phyloP scores from a whole-genome alignment of 768 basidiomycete species.

The Omphalotus guepiniiformis region DNA sequence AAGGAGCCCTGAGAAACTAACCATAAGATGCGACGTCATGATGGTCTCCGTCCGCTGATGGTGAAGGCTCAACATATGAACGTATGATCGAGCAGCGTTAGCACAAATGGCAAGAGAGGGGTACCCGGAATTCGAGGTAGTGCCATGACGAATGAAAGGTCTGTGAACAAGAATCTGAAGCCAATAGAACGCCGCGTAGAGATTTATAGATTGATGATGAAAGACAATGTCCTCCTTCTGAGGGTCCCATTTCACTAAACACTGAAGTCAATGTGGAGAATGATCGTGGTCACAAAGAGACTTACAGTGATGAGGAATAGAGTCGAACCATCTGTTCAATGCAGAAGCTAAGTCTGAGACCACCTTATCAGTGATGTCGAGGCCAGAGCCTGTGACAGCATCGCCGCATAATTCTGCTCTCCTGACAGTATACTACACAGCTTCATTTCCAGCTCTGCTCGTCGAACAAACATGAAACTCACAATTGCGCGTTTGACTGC shows the following conservation, averaged over 20 bases:
- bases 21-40: background rate
- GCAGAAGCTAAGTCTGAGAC: constrained; percentile 70
- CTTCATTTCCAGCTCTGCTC: background rate
- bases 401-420: background rate
- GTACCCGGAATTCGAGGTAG: background rate
- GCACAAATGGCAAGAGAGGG: constrained; percentile 6
- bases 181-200: constrained; percentile 1
- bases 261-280: background rate
- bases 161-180: constrained; percentile 8
- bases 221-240: background rate
- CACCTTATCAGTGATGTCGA: constrained; percentile 29
- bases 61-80: constrained; percentile 23
- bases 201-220: constrained; percentile 11
- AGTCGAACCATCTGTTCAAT: constrained; percentile 68
- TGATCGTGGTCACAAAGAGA: constrained; percentile 27
- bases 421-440: constrained; percentile 11
- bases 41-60: constrained; percentile 5
- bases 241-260: constrained; percentile 10
- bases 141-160: background rate
- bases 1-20: background rate
- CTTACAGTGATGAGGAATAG: constrained; percentile 59
- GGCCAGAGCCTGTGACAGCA: background rate
- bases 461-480: constrained; percentile 12
- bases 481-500: constrained; percentile 40
- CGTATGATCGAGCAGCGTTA: constrained; percentile 12